A percentile compares a stretch with the other conserved stretches of the same genome.
These are phyloP conservation scores for Cordyceps pruinosa DNA, from an alignment of 2,329 filamentous ascomycete species.

Conservation along the genomic window DNA sequence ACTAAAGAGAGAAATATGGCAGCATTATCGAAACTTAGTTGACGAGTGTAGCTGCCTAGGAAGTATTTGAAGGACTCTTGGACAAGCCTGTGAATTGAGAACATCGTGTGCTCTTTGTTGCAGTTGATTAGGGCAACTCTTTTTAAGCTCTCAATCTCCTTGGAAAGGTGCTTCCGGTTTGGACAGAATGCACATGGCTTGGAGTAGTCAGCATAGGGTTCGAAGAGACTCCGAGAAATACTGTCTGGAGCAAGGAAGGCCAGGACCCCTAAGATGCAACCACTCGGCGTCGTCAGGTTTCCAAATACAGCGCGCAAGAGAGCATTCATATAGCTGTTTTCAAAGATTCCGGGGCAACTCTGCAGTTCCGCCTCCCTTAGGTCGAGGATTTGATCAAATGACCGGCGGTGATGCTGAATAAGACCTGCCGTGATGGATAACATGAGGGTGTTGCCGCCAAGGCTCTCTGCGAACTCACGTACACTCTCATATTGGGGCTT, in stretches of 20 bases:
- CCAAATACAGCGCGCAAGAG: neutral
- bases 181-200: neutral
- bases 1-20: neutral
- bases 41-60: neutral
- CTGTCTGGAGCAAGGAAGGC: neutral
- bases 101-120: neutral
- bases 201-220: neutral
- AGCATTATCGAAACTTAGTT: neutral
- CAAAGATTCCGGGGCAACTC: neutral
- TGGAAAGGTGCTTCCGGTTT: neutral
- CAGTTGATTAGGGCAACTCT: neutral
- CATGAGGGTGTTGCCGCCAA: slow-evolving; percentile 13
- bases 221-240: neutral
- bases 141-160: neutral
- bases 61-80: neutral
- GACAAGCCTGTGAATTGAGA: neutral
- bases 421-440: slow-evolving; percentile 12
- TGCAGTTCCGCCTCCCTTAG: neutral
- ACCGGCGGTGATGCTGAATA: slow-evolving; percentile 9
- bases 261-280: neutral
- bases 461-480: slow-evolving; percentile 4
- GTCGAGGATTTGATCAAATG: neutral
- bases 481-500: neutral
- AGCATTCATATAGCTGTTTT: neutral
- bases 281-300: neutral